Evolutionary conservation across 2,329 filamentous ascomycete genomes (phyloP), one percentile per base, ranked within the genome.

Genomic region (Fusarium palustre): DNA sequence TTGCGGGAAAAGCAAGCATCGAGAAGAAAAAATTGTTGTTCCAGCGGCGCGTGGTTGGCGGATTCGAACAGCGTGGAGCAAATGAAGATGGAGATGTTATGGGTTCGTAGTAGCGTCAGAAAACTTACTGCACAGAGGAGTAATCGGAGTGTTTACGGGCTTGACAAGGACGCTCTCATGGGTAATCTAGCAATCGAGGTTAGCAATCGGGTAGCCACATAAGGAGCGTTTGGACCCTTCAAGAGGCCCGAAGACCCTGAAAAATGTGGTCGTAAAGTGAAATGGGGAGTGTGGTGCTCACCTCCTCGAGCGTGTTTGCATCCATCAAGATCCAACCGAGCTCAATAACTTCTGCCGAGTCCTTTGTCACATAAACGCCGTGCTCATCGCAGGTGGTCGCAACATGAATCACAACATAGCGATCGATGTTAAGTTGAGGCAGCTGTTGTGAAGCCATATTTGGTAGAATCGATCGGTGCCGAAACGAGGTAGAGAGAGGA

Each of bases 321-420:
- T 97, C 94, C 69, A 97, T 87, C 77, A 99, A 84, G 78, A 98
- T 97, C 96, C 96, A 99, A 70, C 95, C 96, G 79, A 99, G 88
- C 87, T 99, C 96, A 81, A 99, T 99, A 73, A 99, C 96, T 85
- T 99, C 96, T 68, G 96, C 96, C 63, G 96, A 98, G 83, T 99
- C 96, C 83, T 98, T 98, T 64, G 96, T 99, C 63, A 99, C 96
- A 81, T 99, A 99, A 72, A 99, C 96, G 69, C 96, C 96, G 83
- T 99, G 96, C 81, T 99, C 96, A 81, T 99, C 96, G 83, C 96
- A 99, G 74, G 96, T 99, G 36, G 96, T 99, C 70, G 96, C 96
- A 78, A 98, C 95, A 82, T 99, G 96, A 80, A 98, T 97, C 77
- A 99, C 93, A 72, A 97, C 92, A 83, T 97, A 99, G 81, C 95